Conservation (phyloP, 441 rosid species). For the Omphalea diandra region DNA sequence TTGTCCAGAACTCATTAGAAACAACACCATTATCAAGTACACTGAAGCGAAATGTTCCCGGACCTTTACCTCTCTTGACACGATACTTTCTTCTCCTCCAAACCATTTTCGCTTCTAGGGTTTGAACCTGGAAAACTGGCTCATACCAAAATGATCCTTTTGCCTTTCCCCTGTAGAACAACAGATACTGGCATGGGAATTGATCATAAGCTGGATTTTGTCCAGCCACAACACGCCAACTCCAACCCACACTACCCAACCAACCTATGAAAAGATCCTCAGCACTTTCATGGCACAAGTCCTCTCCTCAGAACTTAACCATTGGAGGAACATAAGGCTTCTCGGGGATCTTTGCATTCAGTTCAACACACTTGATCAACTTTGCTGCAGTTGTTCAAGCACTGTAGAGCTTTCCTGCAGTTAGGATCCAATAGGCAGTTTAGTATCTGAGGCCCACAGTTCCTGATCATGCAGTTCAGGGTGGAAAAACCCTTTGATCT, state of each 20-base stretch:
- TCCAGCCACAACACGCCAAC: conserved; percentile 92
- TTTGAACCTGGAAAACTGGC: conserved; percentile 79
- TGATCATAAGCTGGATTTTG: conserved; percentile 96
- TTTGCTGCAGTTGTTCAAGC: conserved; percentile 88
- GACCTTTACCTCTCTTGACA: conserved; percentile 63
- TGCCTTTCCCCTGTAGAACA: conserved; percentile 89
- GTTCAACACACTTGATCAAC: conserved; percentile 87
- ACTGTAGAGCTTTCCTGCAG: conserved; percentile 88
- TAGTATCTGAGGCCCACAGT: conserved; percentile 79
- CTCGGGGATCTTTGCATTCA: conserved; percentile 76
- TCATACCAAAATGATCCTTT: conserved; percentile 93
- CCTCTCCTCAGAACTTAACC: conserved; percentile 59
- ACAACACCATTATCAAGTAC: conserved; percentile 92
- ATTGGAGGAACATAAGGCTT: conserved; percentile 67
- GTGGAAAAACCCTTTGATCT: conserved; percentile 91
- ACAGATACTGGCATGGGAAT: conserved; percentile 90
- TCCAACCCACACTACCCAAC: conserved; percentile 75
- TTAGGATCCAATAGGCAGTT: conserved; percentile 80
- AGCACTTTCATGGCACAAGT: conserved; percentile 58
- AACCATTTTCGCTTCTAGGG: conserved; percentile 63
- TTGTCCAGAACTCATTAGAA: conserved; percentile 87
- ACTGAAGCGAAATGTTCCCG: conserved; percentile 73
- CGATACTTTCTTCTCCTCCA: conserved; percentile 91
- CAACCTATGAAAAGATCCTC: conserved; percentile 94
- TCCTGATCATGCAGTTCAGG: conserved; percentile 71